phyloP scores from a whole-genome alignment of 2,329 filamentous ascomycete species.

The Talaromyces sp. region DNA sequence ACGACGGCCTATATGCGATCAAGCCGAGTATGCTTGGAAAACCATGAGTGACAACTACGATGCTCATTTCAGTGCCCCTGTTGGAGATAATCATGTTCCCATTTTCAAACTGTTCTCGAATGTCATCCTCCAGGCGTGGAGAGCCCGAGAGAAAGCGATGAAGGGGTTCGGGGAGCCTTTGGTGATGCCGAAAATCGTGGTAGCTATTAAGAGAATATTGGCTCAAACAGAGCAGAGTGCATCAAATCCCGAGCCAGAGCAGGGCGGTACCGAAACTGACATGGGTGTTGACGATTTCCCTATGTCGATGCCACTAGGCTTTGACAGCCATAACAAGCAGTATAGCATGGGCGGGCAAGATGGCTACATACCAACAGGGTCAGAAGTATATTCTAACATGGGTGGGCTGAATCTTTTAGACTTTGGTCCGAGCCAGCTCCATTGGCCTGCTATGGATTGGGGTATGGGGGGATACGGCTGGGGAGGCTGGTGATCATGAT shows the following conservation, averaged over 20 bases:
- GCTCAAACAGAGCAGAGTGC: not conserved
- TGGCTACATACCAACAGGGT: not conserved
- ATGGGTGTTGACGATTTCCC: not conserved
- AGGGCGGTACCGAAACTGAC: not conserved
- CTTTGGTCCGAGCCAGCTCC: not conserved
- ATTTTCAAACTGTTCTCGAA: not conserved
- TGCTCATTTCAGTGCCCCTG: not conserved
- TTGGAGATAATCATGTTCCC: not conserved
- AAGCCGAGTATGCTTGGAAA: conserved; percentile 33
- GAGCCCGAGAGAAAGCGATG: not conserved
- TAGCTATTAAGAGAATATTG: not conserved
- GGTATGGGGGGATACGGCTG: not conserved
- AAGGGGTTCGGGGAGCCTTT: not conserved
- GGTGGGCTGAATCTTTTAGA: not conserved
- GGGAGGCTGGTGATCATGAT: not conserved
- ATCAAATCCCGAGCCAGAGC: not conserved
- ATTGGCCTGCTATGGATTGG: not conserved
- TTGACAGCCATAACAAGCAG: not conserved
- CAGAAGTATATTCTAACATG: not conserved
- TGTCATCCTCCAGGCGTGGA: not conserved
- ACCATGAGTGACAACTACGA: conserved; percentile 42
- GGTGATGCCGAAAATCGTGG: not conserved
- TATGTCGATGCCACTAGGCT: not conserved
- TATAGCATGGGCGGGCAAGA: not conserved
- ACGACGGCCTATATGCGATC: conserved; percentile 26